These are phyloP conservation scores for Microcos paniculata DNA, from an alignment of 345 rosid genomes.

Conservation along the genomic window DNA sequence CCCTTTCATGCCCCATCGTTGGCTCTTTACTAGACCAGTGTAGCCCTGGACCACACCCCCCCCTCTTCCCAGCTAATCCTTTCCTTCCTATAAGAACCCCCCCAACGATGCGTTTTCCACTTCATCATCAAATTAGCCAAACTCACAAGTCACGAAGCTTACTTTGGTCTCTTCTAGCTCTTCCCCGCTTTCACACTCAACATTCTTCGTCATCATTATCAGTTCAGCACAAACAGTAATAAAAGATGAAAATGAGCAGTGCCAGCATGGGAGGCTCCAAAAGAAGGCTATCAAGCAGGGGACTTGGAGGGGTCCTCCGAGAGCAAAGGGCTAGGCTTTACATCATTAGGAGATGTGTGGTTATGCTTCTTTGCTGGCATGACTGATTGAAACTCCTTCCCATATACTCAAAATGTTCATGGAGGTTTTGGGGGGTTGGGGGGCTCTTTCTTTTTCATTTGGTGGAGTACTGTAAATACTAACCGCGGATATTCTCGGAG, in stretches of 20 bases:
- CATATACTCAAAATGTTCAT: not conserved
- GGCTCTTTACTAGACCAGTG: conserved; percentile 57
- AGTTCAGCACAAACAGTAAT: not conserved
- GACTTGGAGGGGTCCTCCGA: conserved; percentile 63
- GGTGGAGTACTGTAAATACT: conserved; percentile 42
- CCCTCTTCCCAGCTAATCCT: not conserved
- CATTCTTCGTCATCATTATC: no score
- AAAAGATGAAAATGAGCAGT: conserved; percentile 55
- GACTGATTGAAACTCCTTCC: conserved; percentile 54
- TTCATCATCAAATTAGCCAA: conserved; percentile 1
- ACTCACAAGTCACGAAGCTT: conserved; percentile 4
- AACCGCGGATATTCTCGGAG: conserved; percentile 15
- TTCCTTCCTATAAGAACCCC: conserved; percentile 39
- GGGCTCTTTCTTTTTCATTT: not conserved
- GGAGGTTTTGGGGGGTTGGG: not conserved
- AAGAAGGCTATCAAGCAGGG: conserved; percentile 70
- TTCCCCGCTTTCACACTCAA: not conserved
- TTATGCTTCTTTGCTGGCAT: conserved; percentile 86
- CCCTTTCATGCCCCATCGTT: conserved; percentile 65
- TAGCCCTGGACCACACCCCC: conserved; percentile 35
- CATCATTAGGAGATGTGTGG: conserved; percentile 81
- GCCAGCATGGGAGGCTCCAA: conserved; percentile 51
- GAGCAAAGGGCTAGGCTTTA: conserved; percentile 87
- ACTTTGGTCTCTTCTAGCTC: not conserved
- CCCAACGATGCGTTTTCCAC: conserved; percentile 22